Conservation (phyloP, 805 yeast species). For the Ogataea corticis region DNA sequence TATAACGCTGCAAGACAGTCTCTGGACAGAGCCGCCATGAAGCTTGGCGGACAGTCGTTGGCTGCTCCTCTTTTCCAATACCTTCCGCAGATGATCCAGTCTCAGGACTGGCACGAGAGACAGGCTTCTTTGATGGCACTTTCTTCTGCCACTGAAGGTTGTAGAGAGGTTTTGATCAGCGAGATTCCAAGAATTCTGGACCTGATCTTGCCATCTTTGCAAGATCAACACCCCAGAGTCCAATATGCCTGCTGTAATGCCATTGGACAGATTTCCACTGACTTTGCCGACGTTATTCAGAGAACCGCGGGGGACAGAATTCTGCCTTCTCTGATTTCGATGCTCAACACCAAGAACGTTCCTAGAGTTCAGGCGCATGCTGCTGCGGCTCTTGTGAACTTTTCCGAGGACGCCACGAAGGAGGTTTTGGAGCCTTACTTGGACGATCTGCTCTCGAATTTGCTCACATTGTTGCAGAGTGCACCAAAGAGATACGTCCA, state of each 20-base stretch:
- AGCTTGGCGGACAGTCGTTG: constrained; percentile 77
- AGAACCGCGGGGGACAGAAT: constrained; percentile 74
- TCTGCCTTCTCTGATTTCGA: constrained; percentile 85
- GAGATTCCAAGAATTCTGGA: constrained; percentile 83
- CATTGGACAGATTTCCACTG: constrained; percentile 94
- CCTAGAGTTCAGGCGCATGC: constrained; percentile 98
- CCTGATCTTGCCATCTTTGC: constrained; percentile 79
- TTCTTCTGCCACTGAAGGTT: constrained; percentile 96
- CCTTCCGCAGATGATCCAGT: constrained; percentile 78
- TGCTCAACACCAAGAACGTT: constrained; percentile 67
- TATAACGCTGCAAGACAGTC: constrained; percentile 93
- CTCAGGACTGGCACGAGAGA: constrained; percentile 87
- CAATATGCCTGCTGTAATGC: constrained; percentile 98
- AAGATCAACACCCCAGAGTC: constrained; percentile 89
- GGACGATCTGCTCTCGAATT: constrained; percentile 73
- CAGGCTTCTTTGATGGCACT: constrained; percentile 97
- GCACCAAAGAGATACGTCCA: constrained; percentile 87
- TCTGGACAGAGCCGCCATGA: constrained; percentile 86
- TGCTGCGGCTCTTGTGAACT: constrained; percentile 96
- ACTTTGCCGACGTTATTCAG: constrained; percentile 89
- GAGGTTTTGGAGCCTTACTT: constrained; percentile 90
- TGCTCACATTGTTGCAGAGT: constrained; percentile 74
- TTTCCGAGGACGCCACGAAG: constrained; percentile 87
- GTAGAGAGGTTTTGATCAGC: constrained; percentile 79
- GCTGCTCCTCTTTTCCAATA: constrained; percentile 86